phyloP scores from a whole-genome alignment of 495 filamentous ascomycete species.

The Cladorrhinum samala region DNA sequence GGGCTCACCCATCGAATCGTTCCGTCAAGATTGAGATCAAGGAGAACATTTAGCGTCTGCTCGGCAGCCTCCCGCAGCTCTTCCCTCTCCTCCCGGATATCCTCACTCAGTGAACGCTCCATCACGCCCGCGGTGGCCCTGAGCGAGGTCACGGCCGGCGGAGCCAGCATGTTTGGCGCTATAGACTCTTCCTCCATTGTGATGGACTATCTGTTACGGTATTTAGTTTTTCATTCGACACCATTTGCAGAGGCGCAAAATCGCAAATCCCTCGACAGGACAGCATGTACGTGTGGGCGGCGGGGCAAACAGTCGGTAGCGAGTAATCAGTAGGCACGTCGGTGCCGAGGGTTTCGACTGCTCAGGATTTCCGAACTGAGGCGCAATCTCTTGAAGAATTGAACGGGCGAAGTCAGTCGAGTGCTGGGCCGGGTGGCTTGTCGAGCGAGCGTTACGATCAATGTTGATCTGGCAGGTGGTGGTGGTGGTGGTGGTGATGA shows the following conservation, averaged over 20 bases:
- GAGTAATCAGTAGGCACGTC: background rate
- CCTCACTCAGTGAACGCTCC: slow-evolving; percentile 48
- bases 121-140: slow-evolving; percentile 42
- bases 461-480: background rate
- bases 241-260: slow-evolving; percentile 15
- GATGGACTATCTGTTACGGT: slow-evolving; percentile 14
- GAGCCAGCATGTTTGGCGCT: slow-evolving; percentile 34
- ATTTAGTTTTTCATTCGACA: slow-evolving; percentile 5
- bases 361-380: background rate
- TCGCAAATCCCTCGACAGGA: background rate
- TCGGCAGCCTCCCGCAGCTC: slow-evolving; percentile 93
- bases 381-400: background rate
- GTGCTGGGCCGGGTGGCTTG: background rate
- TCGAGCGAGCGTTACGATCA: background rate
- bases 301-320: background rate
- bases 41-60: slow-evolving; percentile 89
- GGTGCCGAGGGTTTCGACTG: background rate
- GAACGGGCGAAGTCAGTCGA: slow-evolving; percentile 2
- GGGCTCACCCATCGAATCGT: slow-evolving; percentile 91
- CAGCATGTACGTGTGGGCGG: background rate
- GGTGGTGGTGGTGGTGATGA: slow-evolving; percentile 4
- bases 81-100: slow-evolving; percentile 67
- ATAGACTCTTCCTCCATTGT: slow-evolving; percentile 40
- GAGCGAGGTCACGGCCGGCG: slow-evolving; percentile 43
- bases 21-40: slow-evolving; percentile 85